Percentiles rank a stretch among this genome's conserved stretches.
Conservation (phyloP, 2,329 filamentous ascomycete species). For the Colletotrichum sp. region DNA sequence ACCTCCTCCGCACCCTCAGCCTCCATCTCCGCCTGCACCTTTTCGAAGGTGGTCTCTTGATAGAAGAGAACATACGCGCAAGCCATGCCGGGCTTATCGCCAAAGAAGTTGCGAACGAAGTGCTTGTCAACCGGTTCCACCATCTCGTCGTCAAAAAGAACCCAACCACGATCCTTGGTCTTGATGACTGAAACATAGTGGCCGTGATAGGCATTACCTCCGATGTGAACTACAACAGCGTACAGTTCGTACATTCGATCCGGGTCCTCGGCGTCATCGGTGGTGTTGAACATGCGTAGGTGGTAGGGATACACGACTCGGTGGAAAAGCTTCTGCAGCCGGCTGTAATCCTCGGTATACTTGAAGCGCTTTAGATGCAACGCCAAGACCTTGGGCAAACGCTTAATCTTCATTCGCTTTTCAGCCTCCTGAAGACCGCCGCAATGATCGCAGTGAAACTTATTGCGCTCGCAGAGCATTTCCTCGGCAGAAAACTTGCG, state of each 20-base stretch:
- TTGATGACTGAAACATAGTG: conserved; percentile 99
- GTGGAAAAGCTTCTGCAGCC: conserved; percentile 95
- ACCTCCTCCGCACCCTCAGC: conserved; percentile 74
- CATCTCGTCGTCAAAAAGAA: conserved; percentile 97
- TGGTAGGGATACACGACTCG: conserved; percentile 97
- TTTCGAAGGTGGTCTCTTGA: conserved; percentile 81
- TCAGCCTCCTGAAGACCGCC: conserved; percentile 96
- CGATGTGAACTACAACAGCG: conserved; percentile 96
- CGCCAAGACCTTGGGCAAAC: conserved; percentile 87
- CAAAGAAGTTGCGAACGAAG: conserved; percentile 97
- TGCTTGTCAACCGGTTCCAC: conserved; percentile 97
- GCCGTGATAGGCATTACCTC: conserved; percentile 94
- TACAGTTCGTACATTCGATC: conserved; percentile 96
- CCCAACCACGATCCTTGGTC: conserved; percentile 93
- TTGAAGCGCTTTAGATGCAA: conserved; percentile 97
- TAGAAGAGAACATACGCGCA: conserved; percentile 98
- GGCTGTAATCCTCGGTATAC: conserved; percentile 93
- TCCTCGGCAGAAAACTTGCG: conserved; percentile 97
- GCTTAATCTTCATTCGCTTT: conserved; percentile 99
- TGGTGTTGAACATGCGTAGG: conserved; percentile 95
- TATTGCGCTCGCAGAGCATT: conserved; percentile 98
- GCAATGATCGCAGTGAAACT: conserved; percentile 98
- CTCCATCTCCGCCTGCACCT: conserved; percentile 79
- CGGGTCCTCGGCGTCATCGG: conserved; percentile 90
- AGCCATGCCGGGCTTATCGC: conserved; percentile 87